Conservation (phyloP, 1,284 basidiomycete genomes). For the Gymnopus androsaceus region DNA sequence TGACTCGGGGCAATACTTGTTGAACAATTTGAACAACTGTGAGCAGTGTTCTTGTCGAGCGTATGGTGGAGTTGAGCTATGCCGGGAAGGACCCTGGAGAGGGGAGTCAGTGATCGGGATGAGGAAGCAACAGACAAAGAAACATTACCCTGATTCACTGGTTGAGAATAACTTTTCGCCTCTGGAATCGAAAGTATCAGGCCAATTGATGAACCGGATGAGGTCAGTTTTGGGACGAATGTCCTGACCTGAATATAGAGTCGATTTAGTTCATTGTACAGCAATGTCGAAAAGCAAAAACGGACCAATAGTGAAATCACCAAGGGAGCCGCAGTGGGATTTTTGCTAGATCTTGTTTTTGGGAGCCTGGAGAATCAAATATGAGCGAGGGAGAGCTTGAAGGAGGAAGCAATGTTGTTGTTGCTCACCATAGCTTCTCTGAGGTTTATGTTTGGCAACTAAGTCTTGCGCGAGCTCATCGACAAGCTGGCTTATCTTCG, state of each 20-base stretch:
- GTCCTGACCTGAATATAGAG: conserved; percentile 75
- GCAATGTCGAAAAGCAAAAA: conserved; percentile 17
- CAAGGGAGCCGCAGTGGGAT: too few relatives aligned
- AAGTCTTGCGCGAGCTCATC: too few relatives aligned
- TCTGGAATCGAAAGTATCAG: conserved; percentile 98
- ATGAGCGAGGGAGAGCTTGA: too few relatives aligned
- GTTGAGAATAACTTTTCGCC: conserved; percentile 98
- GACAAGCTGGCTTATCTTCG: too few relatives aligned
- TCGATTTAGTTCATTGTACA: neutral
- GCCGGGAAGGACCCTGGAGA: conserved; percentile 82
- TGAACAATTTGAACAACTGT: conserved; percentile 95
- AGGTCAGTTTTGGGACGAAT: conserved; percentile 90
- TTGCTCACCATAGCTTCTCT: too few relatives aligned
- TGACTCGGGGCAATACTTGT: conserved; percentile 94
- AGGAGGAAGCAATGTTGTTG: too few relatives aligned
- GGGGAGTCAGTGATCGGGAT: neutral
- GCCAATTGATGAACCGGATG: conserved; percentile 99
- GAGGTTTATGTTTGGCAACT: too few relatives aligned
- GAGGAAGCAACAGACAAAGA: too few relatives aligned
- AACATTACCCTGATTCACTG: conserved; percentile 90
- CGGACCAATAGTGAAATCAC: conserved; percentile 95
- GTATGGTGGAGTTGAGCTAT: conserved; percentile 98
- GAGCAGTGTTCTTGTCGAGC: conserved; percentile 99
- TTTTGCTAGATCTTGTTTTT: too few relatives aligned
- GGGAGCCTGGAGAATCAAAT: too few relatives aligned